Evolutionary conservation across 164 flowering plant species (phyloP).

Genomic region (Vitis cinerea): DNA sequence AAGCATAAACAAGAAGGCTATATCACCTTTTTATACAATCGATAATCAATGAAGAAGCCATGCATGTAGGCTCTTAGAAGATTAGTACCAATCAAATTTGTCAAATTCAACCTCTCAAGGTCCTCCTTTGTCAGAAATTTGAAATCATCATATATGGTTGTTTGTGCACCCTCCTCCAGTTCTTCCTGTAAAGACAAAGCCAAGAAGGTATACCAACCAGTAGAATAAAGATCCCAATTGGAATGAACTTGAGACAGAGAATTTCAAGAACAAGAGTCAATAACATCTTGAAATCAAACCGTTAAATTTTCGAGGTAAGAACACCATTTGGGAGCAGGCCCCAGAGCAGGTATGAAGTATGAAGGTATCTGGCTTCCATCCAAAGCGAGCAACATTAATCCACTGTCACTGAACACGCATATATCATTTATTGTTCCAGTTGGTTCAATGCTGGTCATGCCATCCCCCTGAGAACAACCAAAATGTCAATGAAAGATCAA

Average conservation of each 20-base stretch:
- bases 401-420: slow-evolving; percentile 73
- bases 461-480: slow-evolving; percentile 60
- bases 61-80: slow-evolving; percentile 85
- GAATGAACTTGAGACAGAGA: neutral
- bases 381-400: slow-evolving; percentile 85
- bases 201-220: neutral
- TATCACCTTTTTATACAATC: slow-evolving; percentile 70
- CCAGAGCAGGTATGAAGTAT: slow-evolving; percentile 85
- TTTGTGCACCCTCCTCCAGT: slow-evolving; percentile 76
- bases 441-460: slow-evolving; percentile 92
- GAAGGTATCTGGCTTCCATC: slow-evolving; percentile 85
- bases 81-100: slow-evolving; percentile 75
- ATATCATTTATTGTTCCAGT: slow-evolving; percentile 77
- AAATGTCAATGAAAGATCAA: no score
- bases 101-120: slow-evolving; percentile 63
- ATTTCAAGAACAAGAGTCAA: neutral
- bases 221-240: slow-evolving; percentile 1
- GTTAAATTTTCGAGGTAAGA: slow-evolving; percentile 78
- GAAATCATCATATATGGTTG: slow-evolving; percentile 77
- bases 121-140: slow-evolving; percentile 89
- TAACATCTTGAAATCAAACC: slow-evolving; percentile 32
- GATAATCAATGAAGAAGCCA: slow-evolving; percentile 78
- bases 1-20: slow-evolving; percentile 3
- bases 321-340: slow-evolving; percentile 98
- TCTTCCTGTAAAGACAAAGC: slow-evolving; percentile 65